phyloP scores from a whole-genome alignment of 768 basidiomycete species.

The Cystobasidium onofrii region DNA sequence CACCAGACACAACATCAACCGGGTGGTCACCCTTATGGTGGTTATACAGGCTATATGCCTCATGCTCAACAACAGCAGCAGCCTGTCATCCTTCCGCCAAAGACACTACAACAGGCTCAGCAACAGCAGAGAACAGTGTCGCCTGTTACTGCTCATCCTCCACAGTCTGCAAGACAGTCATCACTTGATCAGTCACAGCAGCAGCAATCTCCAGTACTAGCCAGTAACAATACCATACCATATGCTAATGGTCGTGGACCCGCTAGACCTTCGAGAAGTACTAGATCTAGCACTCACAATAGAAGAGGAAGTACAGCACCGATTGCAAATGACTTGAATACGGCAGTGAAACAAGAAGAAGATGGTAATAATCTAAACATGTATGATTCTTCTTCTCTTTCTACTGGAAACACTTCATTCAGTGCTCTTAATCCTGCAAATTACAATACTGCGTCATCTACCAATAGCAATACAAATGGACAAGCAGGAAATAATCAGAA shows the following conservation, averaged over 20 bases:
- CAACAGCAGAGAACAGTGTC: background rate
- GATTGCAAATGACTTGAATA: background rate
- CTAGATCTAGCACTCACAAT: background rate
- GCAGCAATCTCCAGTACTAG: background rate
- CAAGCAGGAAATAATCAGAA: background rate
- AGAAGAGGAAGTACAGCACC: constrained; percentile 16
- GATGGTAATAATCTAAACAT: background rate
- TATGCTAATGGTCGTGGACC: constrained; percentile 15
- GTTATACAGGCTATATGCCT: background rate
- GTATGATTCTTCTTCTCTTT: background rate
- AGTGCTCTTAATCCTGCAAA: background rate
- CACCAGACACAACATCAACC: background rate
- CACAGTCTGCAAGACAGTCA: background rate
- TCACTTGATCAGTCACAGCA: background rate
- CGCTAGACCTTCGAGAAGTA: background rate
- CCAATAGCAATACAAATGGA: background rate
- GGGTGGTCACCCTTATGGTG: background rate
- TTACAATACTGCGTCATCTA: background rate
- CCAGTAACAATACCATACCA: background rate
- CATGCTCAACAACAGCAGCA: background rate
- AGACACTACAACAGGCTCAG: background rate
- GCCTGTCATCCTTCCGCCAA: constrained; percentile 3
- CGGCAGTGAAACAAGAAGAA: background rate
- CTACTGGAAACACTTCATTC: background rate
- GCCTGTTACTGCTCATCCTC: background rate